Evolutionary conservation across 2,329 filamentous ascomycete genomes (phyloP).

Genomic region (Bipolaris bicolor): DNA sequence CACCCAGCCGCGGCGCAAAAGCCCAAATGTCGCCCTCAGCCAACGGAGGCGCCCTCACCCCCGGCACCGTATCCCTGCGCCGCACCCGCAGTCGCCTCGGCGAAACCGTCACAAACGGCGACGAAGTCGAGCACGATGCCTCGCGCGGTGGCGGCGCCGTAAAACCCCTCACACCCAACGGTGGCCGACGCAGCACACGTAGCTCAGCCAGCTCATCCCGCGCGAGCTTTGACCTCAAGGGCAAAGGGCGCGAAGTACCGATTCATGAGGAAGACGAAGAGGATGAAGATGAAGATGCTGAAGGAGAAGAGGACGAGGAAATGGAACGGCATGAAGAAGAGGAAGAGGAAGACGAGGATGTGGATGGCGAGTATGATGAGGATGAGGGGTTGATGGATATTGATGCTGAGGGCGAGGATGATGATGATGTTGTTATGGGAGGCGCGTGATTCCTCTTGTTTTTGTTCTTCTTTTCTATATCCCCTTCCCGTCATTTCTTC

Average conservation of each 20-base stretch:
- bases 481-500: background rate
- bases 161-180: slow-evolving; percentile 31
- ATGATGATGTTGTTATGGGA: slow-evolving; percentile 34
- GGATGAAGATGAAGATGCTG: slow-evolving; percentile 33
- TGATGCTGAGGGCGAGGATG: slow-evolving; percentile 32
- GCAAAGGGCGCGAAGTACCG: slow-evolving; percentile 33
- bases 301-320: slow-evolving; percentile 22
- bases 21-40: slow-evolving; percentile 33
- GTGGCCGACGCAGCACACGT: slow-evolving; percentile 39
- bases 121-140: slow-evolving; percentile 33
- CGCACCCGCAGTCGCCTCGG: slow-evolving; percentile 54
- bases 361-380: slow-evolving; percentile 15
- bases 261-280: slow-evolving; percentile 42
- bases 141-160: slow-evolving; percentile 31
- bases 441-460: slow-evolving; percentile 3
- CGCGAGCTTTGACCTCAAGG: slow-evolving; percentile 34
- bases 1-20: slow-evolving; percentile 38
- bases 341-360: slow-evolving; percentile 33
- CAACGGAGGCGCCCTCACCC: slow-evolving; percentile 35
- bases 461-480: background rate
- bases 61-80: slow-evolving; percentile 37
- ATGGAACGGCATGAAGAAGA: slow-evolving; percentile 6
- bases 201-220: slow-evolving; percentile 40
- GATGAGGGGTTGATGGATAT: slow-evolving; percentile 20
- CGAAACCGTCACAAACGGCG: slow-evolving; percentile 48